Evolutionary conservation across 2,329 filamentous ascomycete genomes (phyloP), one percentile per base, ranked within the genome.

Genomic region (Dactylonectria estremocensis): DNA sequence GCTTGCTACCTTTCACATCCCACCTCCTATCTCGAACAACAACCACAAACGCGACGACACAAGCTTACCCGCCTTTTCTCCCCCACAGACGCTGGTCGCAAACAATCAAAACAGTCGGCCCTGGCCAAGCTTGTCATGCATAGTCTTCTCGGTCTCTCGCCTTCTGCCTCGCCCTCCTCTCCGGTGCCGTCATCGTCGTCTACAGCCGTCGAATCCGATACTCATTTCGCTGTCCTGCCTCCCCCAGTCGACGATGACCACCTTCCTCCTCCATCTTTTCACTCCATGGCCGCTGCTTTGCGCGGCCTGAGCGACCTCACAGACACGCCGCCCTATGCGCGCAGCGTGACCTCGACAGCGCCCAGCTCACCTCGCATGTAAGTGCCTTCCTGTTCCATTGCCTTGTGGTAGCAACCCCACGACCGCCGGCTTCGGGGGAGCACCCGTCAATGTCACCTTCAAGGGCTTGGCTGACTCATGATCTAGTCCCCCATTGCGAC

Each of bases 401-500:
- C 69, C 16, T 57, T 61, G 64, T 61, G 35, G 63, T 74, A 54
- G 66, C 61, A 68, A 72, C 71, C 68, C 72, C 68, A 70, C 66
- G 66, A 53, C 60, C 71, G 66, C 69, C 60, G 58, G 43, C 57
- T 68, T 76, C 70, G 72, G 70, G 68, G 68, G 67, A 72, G 60
- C 63, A 33, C 59, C 65, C 67, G 72, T 50, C 52, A 70, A 70
- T 63, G 67, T 59, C 61, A 63, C 70, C 40, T 58, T 56, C 45
- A 60, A 58, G 48, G 55, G 69, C 66, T 57, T 60, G 57, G 66
- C 66, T 75, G 62, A 77, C 72, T 68, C 67, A 57, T 40, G 67
- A 35, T 5, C 35, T 74, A 94, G 92, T 74, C 89, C 88, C 56
- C 90, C 92, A 1, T 80, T 91, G 68, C 85, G 92, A 77, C 91